Conservation (phyloP, 2,329 filamentous ascomycete species). For the Botryotinia convoluta region DNA sequence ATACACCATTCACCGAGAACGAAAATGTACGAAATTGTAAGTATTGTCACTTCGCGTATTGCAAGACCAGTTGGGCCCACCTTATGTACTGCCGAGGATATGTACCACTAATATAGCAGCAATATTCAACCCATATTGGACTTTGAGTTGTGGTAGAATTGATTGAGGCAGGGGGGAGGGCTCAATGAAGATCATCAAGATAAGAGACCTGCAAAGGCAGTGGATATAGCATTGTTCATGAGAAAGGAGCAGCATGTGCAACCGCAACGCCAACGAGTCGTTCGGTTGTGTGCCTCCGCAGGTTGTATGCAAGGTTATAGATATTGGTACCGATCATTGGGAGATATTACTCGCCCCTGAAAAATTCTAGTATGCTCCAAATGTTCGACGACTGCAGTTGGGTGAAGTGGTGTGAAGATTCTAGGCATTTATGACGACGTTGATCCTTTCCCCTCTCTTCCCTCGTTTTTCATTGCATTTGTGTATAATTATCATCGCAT, state of each 20-base stretch:
- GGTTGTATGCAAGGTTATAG: constrained; percentile 6
- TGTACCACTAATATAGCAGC: neutral
- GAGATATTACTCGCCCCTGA: neutral
- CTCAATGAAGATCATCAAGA: neutral
- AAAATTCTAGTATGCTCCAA: neutral
- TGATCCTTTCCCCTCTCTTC: neutral
- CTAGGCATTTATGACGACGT: neutral
- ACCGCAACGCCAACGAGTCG: neutral
- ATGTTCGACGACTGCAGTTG: neutral
- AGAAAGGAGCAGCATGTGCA: neutral
- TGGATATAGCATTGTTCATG: neutral
- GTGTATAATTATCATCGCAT: neutral
- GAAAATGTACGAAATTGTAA: constrained; percentile 4
- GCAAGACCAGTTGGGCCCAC: neutral
- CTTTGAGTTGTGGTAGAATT: neutral
- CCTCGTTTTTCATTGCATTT: neutral
- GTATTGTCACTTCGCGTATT: constrained; percentile 3
- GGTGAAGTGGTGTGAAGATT: neutral
- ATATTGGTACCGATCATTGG: constrained; percentile 5
- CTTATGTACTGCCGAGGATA: neutral
- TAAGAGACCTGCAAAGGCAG: neutral
- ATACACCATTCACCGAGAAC: neutral
- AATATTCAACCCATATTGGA: neutral
- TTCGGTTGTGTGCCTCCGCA: neutral
- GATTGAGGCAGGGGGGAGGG: too few species aligned